Conservation (phyloP, 73 alveolate genomes). For the Stentor roeselii region DNA sequence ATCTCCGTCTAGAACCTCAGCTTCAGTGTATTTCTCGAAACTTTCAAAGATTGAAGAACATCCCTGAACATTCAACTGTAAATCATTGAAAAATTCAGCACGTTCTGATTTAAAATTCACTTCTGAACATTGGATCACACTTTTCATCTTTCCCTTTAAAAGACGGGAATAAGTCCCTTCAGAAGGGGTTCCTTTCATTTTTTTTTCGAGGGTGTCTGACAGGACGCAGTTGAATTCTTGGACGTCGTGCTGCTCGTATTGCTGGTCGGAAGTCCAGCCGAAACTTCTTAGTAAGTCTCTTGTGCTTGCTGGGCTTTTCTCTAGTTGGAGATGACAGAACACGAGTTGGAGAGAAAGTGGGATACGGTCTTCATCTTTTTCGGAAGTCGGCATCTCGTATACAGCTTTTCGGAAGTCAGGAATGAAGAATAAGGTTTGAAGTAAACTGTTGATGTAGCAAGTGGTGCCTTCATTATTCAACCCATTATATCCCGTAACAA, state of each 20-base stretch:
- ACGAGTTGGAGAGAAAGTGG: slow-evolving; percentile 77
- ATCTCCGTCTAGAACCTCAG: slow-evolving; percentile 77
- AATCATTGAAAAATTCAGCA: slow-evolving; percentile 64
- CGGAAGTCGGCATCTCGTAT: slow-evolving; percentile 60
- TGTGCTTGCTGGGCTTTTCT: slow-evolving; percentile 42
- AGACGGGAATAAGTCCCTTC: slow-evolving; percentile 65
- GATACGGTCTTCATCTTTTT: slow-evolving; percentile 66
- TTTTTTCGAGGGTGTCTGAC: slow-evolving; percentile 79
- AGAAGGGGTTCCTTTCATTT: slow-evolving; percentile 65
- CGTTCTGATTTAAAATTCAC: slow-evolving; percentile 62
- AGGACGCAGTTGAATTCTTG: slow-evolving; percentile 75
- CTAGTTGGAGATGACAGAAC: slow-evolving; percentile 64
- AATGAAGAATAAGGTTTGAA: slow-evolving; percentile 76
- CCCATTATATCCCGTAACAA: slow-evolving; percentile 54
- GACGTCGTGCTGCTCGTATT: slow-evolving; percentile 81
- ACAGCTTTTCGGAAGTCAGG: slow-evolving; percentile 79
- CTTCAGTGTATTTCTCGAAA: slow-evolving; percentile 60
- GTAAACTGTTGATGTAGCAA: slow-evolving; percentile 80
- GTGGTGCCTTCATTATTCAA: slow-evolving; percentile 87
- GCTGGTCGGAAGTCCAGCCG: slow-evolving; percentile 52
- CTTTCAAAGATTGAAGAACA: neutral
- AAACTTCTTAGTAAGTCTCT: slow-evolving; percentile 65
- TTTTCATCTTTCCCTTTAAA: slow-evolving; percentile 68
- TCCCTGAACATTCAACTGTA: slow-evolving; percentile 58
- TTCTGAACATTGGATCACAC: slow-evolving; percentile 61